phyloP scores from a whole-genome alignment of 2,329 filamentous ascomycete species.

The Stagonosporopsis rhizophila region DNA sequence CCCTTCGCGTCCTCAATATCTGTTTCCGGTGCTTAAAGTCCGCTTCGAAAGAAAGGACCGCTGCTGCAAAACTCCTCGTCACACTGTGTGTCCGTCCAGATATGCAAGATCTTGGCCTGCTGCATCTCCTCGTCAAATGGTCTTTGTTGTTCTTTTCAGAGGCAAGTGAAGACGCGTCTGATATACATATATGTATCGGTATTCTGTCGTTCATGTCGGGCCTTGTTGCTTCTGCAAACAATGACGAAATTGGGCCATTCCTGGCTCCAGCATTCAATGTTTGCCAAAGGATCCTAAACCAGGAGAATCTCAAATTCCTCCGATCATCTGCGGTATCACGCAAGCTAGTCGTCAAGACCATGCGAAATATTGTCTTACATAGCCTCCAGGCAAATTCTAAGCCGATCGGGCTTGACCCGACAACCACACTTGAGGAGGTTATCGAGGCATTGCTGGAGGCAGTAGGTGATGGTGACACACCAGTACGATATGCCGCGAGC shows the following conservation, averaged over 20 bases:
- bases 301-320: constrained; percentile 62
- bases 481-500: constrained; percentile 87
- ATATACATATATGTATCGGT: constrained; percentile 79
- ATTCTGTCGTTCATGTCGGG: constrained; percentile 80
- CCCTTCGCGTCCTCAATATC: constrained; percentile 72
- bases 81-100: constrained; percentile 83
- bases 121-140: constrained; percentile 74
- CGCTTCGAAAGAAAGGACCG: constrained; percentile 86
- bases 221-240: constrained; percentile 73
- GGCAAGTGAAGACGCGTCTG: constrained; percentile 49
- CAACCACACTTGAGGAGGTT: constrained; percentile 70
- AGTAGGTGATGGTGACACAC: constrained; percentile 86
- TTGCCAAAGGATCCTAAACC: constrained; percentile 65
- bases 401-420: constrained; percentile 46
- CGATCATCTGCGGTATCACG: constrained; percentile 78
- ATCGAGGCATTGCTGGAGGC: constrained; percentile 82
- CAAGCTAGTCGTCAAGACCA: constrained; percentile 84
- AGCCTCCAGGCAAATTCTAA: constrained; percentile 57
- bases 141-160: constrained; percentile 67
- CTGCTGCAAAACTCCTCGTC: constrained; percentile 82
- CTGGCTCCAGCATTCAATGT: constrained; percentile 70
- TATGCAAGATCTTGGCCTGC: constrained; percentile 79
- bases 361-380: constrained; percentile 75
- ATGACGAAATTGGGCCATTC: constrained; percentile 74
- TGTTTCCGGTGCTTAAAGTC: constrained; percentile 74